Evolutionary conservation across 306 rosid species (phyloP), one percentile per base, ranked within the genome.

Genomic region (Vigna trinervia): DNA sequence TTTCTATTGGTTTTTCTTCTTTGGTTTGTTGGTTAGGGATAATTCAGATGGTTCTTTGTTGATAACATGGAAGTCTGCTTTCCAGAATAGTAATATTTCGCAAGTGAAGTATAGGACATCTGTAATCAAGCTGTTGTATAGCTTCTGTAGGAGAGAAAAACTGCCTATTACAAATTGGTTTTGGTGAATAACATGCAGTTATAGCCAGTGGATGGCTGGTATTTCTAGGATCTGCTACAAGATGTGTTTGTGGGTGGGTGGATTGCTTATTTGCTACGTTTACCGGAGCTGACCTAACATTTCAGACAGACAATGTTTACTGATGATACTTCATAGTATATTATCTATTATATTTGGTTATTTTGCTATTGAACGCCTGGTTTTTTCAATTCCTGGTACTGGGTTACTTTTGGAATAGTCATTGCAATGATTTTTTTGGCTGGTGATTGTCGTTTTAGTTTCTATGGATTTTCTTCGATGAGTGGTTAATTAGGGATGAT

Each of bases 221-320:
- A 77, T 68, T 8, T 62, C 60, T 66, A 81, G 83, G 78, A 41
- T 74, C 65, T 63, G 59, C 80, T 11, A 47, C 76, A 69, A 72
- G 79, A 75, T 69, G 53, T 78, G 78, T 63, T 72, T 75, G 60
- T 80, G 82, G 80, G 83, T 58, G 69, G 51, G 72, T 73, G 83
- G 38, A 78, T 47, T 59, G 15, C 71, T 77, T 54, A 41, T 77
- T 17, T 68, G 53, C 53, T 50, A 47, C 71, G 64, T 69, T 47
- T 53, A 22, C 61, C 38, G 71, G 66, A 79, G 83, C 82, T 74
- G 87, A 34, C 34, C n/a, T 71, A 36, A 65, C 74, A 61, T 73
- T 48, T 41, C 52, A 86, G 77, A 74, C 80, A 65, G 77, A 56
- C 78, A 78, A 32, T 69, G 12, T 78, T 78, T 65, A 59, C 58